Percentiles rank a stretch among this genome's conserved stretches.
Evolutionary conservation across 2,329 filamentous ascomycete genomes (phyloP).

Genomic region (Phaeosphaeria sp.): DNA sequence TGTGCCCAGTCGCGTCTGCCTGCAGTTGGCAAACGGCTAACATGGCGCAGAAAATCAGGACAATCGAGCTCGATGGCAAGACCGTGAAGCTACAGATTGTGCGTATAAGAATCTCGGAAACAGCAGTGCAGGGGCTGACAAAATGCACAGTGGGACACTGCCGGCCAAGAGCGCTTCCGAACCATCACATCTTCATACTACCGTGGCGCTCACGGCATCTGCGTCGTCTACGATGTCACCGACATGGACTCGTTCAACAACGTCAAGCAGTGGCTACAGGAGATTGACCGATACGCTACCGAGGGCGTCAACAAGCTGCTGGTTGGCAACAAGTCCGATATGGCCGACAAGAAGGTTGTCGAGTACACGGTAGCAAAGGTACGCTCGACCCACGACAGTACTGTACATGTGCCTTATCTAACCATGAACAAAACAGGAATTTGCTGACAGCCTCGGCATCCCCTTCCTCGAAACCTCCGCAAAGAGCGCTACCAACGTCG

Average conservation of each 20-base stretch:
- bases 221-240: constrained; percentile 99
- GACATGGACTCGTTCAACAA: constrained; percentile 99
- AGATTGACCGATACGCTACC: constrained; percentile 98
- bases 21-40: constrained; percentile 31
- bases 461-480: constrained; percentile 99
- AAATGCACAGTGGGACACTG: constrained; percentile 87
- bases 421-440: constrained; percentile 69
- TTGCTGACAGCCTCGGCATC: constrained; percentile 97
- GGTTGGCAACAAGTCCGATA: constrained; percentile 99
- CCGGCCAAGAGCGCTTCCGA: constrained; percentile 98
- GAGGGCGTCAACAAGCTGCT: constrained; percentile 99
- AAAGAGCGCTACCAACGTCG: constrained; percentile 99
- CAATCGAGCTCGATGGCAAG: constrained; percentile 99
- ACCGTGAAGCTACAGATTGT: constrained; percentile 98
- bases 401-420: constrained; percentile 11
- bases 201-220: constrained; percentile 98
- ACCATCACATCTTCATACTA: constrained; percentile 99
- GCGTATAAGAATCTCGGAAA: constrained; percentile 9
- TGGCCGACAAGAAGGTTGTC: constrained; percentile 99
- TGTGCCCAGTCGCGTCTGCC: constrained; percentile 41
- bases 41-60: constrained; percentile 88
- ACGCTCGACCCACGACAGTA: constrained; percentile 39
- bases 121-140: constrained; percentile 20
- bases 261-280: constrained; percentile 99
- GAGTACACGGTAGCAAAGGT: constrained; percentile 99